phyloP scores from a whole-genome alignment of 2,329 filamentous ascomycete genomes.

The Penicillium sp. region DNA sequence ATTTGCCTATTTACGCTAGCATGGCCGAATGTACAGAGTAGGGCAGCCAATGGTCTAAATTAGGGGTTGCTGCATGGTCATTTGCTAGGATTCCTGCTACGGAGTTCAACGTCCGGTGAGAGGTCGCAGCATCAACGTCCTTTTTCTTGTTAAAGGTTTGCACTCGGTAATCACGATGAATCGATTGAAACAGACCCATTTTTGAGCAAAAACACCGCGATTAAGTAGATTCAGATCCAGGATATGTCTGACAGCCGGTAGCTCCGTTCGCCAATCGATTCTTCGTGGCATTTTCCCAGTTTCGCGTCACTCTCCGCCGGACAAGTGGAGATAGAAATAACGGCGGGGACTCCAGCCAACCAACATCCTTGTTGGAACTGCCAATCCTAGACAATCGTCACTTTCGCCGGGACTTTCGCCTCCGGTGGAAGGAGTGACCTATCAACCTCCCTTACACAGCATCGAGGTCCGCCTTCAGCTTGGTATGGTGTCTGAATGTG shows the following conservation, averaged over 20 bases:
- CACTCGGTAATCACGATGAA: not conserved
- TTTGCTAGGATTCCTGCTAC: not conserved
- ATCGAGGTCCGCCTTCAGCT: conserved; percentile 2
- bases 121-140: not conserved
- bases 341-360: conserved; percentile 16
- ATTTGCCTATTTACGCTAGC: not conserved
- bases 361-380: conserved; percentile 1
- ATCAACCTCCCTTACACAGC: conserved; percentile 12
- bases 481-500: not conserved
- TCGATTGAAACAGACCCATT: not conserved
- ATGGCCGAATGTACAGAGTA: not conserved
- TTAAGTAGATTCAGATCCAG: not conserved
- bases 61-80: not conserved
- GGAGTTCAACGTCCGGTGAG: not conserved
- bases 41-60: not conserved
- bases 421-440: conserved; percentile 14
- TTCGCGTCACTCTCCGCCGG: conserved; percentile 18
- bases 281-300: conserved; percentile 9
- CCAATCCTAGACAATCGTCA: conserved; percentile 1
- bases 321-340: conserved; percentile 19
- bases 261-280: conserved; percentile 16
- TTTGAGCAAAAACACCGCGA: not conserved
- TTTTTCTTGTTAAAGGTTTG: not conserved
- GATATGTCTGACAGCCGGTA: conserved; percentile 11
- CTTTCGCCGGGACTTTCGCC: conserved; percentile 14